These are phyloP conservation scores for Obelidium mucronatum DNA, from an alignment of 192 early-diverging fungal genomes.

Conservation along the genomic window DNA sequence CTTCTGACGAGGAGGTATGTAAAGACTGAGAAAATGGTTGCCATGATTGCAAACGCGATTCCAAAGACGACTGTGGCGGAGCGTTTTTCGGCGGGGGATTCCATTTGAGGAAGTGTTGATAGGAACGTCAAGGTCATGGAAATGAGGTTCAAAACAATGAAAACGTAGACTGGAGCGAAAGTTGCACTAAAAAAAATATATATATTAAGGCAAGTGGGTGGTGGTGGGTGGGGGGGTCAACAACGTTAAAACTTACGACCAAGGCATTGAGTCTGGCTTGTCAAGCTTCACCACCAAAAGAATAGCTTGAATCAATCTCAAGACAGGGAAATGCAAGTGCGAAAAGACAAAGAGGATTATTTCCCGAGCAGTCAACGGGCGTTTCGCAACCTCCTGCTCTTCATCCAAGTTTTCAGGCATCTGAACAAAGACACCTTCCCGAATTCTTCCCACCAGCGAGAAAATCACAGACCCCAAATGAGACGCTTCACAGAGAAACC, in stretches of 20 bases:
- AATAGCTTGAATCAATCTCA: slow-evolving; percentile 72
- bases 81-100: slow-evolving; percentile 26
- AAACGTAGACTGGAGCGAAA: slow-evolving; percentile 23
- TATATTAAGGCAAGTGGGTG: neutral
- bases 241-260: slow-evolving; percentile 34
- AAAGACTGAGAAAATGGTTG: slow-evolving; percentile 46
- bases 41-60: slow-evolving; percentile 36
- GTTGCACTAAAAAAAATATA: neutral
- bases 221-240: neutral
- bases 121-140: neutral
- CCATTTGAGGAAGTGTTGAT: neutral
- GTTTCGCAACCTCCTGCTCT: slow-evolving; percentile 25
- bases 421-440: slow-evolving; percentile 10
- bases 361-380: slow-evolving; percentile 39
- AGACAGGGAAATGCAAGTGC: slow-evolving; percentile 65
- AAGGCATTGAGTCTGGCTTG: slow-evolving; percentile 33
- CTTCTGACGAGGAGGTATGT: slow-evolving; percentile 52
- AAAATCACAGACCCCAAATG: slow-evolving; percentile 57
- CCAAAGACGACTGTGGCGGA: slow-evolving; percentile 25
- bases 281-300: slow-evolving; percentile 66
- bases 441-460: neutral
- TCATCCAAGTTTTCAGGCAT: slow-evolving; percentile 20
- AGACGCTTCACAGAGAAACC: slow-evolving; percentile 80
- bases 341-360: slow-evolving; percentile 38
- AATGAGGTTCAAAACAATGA: slow-evolving; percentile 30